Conservation (phyloP, 2,329 filamentous ascomycete species). For the Lecanicillium sp. region DNA sequence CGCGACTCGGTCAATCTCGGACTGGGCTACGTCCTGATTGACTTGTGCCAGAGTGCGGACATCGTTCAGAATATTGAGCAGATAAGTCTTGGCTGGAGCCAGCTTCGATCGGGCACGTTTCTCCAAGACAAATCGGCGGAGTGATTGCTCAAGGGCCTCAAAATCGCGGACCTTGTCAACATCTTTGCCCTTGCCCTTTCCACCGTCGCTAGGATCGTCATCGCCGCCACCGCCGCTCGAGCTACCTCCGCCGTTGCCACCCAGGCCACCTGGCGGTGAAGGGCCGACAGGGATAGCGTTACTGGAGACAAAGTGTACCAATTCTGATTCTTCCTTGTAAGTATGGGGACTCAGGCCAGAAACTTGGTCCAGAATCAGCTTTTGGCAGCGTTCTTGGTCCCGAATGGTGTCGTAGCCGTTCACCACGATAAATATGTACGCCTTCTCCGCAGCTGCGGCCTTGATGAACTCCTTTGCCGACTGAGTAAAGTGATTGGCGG, state of each 20-base stretch:
- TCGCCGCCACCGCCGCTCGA: slow-evolving; percentile 48
- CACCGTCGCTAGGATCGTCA: slow-evolving; percentile 49
- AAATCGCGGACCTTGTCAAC: slow-evolving; percentile 87
- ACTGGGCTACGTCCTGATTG: slow-evolving; percentile 79
- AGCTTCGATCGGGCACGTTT: slow-evolving; percentile 93
- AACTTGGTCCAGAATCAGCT: slow-evolving; percentile 89
- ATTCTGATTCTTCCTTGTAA: slow-evolving; percentile 81
- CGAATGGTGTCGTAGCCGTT: slow-evolving; percentile 94
- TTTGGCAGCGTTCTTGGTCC: slow-evolving; percentile 84
- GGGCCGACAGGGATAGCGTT: slow-evolving; percentile 79
- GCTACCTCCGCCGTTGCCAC: slow-evolving; percentile 45
- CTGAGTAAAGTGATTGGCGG: slow-evolving; percentile 94
- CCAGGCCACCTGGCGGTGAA: slow-evolving; percentile 46
- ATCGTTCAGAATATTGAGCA: slow-evolving; percentile 87
- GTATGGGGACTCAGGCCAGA: slow-evolving; percentile 82
- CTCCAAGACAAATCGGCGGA: slow-evolving; percentile 89
- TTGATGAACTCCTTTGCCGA: slow-evolving; percentile 98
- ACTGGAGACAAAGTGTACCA: slow-evolving; percentile 97
- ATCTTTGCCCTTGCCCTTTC: slow-evolving; percentile 76
- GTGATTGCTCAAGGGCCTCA: slow-evolving; percentile 76
- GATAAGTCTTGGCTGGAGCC: slow-evolving; percentile 89
- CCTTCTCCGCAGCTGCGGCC: slow-evolving; percentile 92
- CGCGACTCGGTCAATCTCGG: slow-evolving; percentile 76
- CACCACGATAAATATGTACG: slow-evolving; percentile 98
- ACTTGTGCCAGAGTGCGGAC: slow-evolving; percentile 75